These are phyloP conservation scores for Mycena amicta DNA, from an alignment of 768 basidiomycete genomes.

Conservation along the genomic window DNA sequence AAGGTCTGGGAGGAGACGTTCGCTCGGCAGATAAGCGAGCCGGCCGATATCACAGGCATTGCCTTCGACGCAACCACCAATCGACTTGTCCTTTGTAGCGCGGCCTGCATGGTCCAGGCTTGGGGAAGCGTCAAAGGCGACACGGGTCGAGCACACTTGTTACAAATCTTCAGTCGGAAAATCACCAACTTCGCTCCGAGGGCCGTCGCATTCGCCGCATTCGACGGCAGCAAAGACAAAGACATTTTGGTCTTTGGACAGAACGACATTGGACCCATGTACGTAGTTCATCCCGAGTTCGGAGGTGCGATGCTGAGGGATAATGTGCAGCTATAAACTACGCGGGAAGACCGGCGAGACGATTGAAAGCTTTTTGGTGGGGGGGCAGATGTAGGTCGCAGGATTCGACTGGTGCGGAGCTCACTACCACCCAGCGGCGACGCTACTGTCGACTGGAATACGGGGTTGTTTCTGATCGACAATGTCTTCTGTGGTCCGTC, in stretches of 20 bases:
- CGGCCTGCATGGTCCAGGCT: slow-evolving; percentile 1
- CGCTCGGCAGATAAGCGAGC: slow-evolving; percentile 1
- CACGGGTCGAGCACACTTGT: background rate
- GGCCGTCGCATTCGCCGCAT: slow-evolving; percentile 2
- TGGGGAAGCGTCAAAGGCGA: slow-evolving; percentile 3
- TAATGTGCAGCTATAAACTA: background rate
- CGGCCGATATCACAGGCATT: background rate
- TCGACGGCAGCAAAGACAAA: slow-evolving; percentile 1
- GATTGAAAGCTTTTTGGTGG: background rate
- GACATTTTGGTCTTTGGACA: slow-evolving; percentile 5
- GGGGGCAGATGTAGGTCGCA: background rate
- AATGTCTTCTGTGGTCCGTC: background rate
- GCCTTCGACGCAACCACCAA: background rate
- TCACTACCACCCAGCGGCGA: background rate
- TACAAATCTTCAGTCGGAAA: slow-evolving; percentile 3
- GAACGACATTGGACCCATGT: slow-evolving; percentile 7
- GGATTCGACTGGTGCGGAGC: background rate
- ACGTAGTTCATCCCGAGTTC: background rate
- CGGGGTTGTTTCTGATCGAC: background rate
- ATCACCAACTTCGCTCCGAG: background rate
- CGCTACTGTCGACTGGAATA: background rate
- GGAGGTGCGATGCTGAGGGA: background rate
- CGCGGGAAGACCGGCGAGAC: background rate
- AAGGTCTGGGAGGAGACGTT: slow-evolving; percentile 9
- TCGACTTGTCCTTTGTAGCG: slow-evolving; percentile 6